phyloP scores from a whole-genome alignment of 2,329 filamentous ascomycete genomes.

The Knoxdaviesia proteae region DNA sequence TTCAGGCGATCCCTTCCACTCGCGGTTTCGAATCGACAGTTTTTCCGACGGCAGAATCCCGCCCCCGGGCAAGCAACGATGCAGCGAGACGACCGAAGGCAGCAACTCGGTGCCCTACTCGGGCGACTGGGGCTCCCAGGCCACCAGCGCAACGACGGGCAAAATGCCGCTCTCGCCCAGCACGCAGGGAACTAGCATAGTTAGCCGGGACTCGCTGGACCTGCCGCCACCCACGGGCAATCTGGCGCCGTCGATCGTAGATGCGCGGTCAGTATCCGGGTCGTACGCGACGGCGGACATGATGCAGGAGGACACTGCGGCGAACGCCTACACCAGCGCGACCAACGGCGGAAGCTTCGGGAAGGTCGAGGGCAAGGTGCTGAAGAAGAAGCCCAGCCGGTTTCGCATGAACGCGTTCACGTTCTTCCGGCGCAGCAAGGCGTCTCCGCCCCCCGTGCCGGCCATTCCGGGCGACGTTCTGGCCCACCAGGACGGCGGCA shows the following conservation, averaged over 20 bases:
- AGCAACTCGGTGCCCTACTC: conserved; percentile 31
- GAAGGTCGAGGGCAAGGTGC: conserved; percentile 24
- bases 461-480: not conserved
- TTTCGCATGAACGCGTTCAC: conserved; percentile 42
- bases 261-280: too few species aligned
- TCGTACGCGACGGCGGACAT: too few species aligned
- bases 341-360: conserved; percentile 19
- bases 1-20: conserved; percentile 26
- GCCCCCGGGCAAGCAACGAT: conserved; percentile 27
- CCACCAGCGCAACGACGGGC: conserved; percentile 40
- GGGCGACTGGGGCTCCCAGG: conserved; percentile 41
- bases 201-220: conserved; percentile 37
- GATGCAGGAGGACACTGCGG: too few species aligned
- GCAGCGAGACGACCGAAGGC: conserved; percentile 40
- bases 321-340: conserved; percentile 6
- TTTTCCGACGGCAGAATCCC: conserved; percentile 16
- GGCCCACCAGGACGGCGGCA: too few species aligned
- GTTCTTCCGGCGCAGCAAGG: conserved; percentile 32
- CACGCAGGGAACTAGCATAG: conserved; percentile 43
- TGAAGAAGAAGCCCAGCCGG: conserved; percentile 41
- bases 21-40: conserved; percentile 12
- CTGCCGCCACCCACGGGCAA: conserved; percentile 10
- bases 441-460: conserved; percentile 2
- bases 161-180: conserved; percentile 45
- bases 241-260: too few species aligned